Evolutionary conservation across 139 green algal species (phyloP).

Genomic region (Picochlorum sp.): DNA sequence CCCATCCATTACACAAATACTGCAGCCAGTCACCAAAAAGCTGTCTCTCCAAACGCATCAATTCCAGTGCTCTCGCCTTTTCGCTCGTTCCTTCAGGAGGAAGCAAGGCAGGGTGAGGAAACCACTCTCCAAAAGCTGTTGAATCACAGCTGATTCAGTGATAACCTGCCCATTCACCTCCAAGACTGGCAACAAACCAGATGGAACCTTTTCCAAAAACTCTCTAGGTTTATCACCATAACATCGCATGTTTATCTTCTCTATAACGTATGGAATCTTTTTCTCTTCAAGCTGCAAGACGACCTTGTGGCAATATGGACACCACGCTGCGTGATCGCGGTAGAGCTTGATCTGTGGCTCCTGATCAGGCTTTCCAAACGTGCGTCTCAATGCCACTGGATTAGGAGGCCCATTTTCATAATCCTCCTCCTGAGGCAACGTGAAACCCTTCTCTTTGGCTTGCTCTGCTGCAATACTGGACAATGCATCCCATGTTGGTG

Average conservation of each 20-base stretch:
- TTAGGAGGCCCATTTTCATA: constrained; percentile 50
- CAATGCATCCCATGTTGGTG: constrained; percentile 54
- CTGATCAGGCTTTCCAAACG: constrained; percentile 47
- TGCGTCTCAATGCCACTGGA: constrained; percentile 51
- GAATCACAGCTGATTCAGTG: constrained; percentile 62
- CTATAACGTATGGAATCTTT: constrained; percentile 78
- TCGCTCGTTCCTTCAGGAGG: constrained; percentile 38
- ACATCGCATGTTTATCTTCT: constrained; percentile 92
- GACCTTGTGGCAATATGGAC: constrained; percentile 51
- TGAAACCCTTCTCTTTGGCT: constrained; percentile 13
- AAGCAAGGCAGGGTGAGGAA: constrained; percentile 67
- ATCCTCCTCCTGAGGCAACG: not conserved
- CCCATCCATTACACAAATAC: constrained; percentile 54
- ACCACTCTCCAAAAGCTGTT: constrained; percentile 41
- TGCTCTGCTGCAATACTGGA: constrained; percentile 32
- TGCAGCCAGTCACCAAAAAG: constrained; percentile 70
- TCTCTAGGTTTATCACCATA: constrained; percentile 84
- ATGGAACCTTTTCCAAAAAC: constrained; percentile 66
- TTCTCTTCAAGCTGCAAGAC: constrained; percentile 97
- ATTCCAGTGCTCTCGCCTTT: constrained; percentile 25
- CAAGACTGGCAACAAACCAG: constrained; percentile 77
- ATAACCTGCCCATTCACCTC: constrained; percentile 79
- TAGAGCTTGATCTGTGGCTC: constrained; percentile 53
- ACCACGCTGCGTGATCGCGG: constrained; percentile 68
- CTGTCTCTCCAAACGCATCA: constrained; percentile 76